These are phyloP conservation scores for Dichomitus squalens DNA, from an alignment of 1,284 basidiomycete species.

Conservation along the genomic window DNA sequence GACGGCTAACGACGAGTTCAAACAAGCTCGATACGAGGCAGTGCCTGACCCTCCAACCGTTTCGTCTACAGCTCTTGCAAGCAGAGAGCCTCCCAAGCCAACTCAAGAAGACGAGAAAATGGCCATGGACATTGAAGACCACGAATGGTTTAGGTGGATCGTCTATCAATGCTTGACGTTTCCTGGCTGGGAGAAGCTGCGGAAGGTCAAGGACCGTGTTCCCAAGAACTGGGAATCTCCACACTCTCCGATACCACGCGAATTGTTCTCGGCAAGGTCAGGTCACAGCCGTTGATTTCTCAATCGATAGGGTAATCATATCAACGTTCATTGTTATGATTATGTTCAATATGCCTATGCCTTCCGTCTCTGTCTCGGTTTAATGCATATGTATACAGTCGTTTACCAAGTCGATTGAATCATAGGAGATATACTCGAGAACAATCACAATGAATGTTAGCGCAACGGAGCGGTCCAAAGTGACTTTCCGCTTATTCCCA, in stretches of 20 bases:
- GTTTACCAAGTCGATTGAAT: too few relatives aligned
- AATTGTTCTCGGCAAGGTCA: not conserved
- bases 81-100: not conserved
- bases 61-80: too few relatives aligned
- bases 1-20: not conserved
- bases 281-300: too few relatives aligned
- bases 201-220: not conserved
- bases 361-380: too few relatives aligned
- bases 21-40: not conserved
- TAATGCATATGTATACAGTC: too few relatives aligned
- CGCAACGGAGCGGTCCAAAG: too few relatives aligned
- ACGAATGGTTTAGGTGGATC: not conserved
- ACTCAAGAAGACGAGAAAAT: not conserved
- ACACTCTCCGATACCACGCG: not conserved
- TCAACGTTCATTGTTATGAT: too few relatives aligned
- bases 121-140: not conserved
- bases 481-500: too few relatives aligned
- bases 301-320: too few relatives aligned
- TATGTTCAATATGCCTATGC: too few relatives aligned
- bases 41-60: not conserved
- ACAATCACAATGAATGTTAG: too few relatives aligned
- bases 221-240: not conserved
- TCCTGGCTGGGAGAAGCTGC: not conserved
- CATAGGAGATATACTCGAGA: too few relatives aligned
- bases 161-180: not conserved